Evolutionary conservation across 257 asterid genomes (phyloP).

Genomic region (Thymus quinquecostatus): DNA sequence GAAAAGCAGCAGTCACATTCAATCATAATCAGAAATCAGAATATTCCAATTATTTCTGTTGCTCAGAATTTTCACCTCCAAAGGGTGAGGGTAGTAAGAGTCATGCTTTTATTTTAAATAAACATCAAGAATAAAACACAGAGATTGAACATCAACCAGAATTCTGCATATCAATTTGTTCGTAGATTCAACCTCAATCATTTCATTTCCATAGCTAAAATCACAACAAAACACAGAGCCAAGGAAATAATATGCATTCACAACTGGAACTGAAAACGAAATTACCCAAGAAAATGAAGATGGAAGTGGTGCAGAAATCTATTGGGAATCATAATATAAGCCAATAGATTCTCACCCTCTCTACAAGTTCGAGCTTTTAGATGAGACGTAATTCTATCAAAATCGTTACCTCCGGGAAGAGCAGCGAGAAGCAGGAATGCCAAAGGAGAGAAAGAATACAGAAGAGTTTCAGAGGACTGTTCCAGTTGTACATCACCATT

Average conservation of each 20-base stretch:
- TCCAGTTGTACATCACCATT: constrained; percentile 25
- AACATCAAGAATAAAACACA: too few relatives aligned
- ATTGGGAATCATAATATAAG: too few relatives aligned
- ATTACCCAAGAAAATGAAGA: not conserved
- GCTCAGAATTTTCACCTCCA: not conserved
- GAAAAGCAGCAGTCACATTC: too few relatives aligned
- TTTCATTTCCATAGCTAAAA: not conserved
- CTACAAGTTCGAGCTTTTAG: too few relatives aligned
- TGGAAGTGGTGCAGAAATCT: too few relatives aligned
- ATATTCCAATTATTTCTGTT: too few relatives aligned
- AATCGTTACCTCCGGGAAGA: constrained; percentile 80
- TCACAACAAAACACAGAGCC: not conserved
- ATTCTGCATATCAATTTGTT: too few relatives aligned
- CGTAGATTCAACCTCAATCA: not conserved
- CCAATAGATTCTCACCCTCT: too few relatives aligned
- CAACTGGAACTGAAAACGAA: not conserved
- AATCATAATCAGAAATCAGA: too few relatives aligned
- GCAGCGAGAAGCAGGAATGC: constrained; percentile 57
- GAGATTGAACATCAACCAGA: too few relatives aligned
- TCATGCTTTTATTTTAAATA: not conserved
- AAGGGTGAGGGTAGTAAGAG: not conserved
- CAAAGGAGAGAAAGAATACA: constrained; percentile 68
- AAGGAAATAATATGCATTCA: not conserved
- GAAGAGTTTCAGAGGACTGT: constrained; percentile 41
- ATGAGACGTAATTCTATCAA: too few relatives aligned